These are phyloP conservation scores for Eucalyptus pumila DNA, from an alignment of 345 rosid genomes.

Conservation along the genomic window DNA sequence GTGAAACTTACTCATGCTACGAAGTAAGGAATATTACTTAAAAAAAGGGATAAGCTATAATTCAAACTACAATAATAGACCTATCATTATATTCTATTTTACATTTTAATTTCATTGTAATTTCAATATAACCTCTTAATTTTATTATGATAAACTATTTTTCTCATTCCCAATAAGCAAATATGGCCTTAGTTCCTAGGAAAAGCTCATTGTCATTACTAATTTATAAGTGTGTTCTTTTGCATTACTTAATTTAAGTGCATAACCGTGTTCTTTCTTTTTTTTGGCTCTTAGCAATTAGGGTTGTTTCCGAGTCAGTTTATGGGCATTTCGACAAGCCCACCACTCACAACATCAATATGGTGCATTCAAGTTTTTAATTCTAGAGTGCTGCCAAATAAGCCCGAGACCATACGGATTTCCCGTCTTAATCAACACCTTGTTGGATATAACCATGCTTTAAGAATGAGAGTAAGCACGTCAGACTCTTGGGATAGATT, in stretches of 20 bases:
- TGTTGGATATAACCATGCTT: background rate
- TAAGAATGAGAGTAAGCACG: background rate
- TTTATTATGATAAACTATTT: background rate
- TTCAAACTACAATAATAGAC: background rate
- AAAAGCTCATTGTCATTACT: background rate
- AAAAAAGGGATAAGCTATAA: background rate
- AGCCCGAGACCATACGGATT: background rate
- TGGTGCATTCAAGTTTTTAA: background rate
- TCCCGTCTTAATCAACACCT: background rate
- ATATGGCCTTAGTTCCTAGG: background rate
- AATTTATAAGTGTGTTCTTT: too few species aligned
- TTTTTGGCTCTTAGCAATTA: background rate
- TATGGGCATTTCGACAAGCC: background rate
- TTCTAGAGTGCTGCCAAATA: background rate
- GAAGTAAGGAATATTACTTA: background rate
- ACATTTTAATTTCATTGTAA: background rate
- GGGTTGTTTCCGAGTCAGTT: background rate
- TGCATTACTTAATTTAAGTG: background rate
- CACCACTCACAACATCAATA: background rate
- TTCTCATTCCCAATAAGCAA: background rate
- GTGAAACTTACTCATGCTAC: background rate
- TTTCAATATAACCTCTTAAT: background rate
- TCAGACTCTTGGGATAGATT: background rate
- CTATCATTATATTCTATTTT: background rate
- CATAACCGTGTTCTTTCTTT: background rate